A percentile compares a stretch with the other conserved stretches of the same genome.
These are phyloP conservation scores for Boletus subparvulus DNA, from an alignment of 768 basidiomycete genomes.

Conservation along the genomic window DNA sequence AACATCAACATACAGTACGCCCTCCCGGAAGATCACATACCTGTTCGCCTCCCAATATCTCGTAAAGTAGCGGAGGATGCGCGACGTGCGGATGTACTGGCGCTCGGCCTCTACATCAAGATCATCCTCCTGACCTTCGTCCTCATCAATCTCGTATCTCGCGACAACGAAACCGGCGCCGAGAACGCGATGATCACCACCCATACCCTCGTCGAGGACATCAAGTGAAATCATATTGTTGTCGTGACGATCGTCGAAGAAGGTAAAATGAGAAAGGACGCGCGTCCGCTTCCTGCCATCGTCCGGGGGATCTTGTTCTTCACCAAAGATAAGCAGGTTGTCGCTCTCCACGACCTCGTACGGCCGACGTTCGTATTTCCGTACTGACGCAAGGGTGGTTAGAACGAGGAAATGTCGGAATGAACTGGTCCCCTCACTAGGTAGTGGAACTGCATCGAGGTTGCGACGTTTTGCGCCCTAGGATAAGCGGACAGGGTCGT, in stretches of 20 bases:
- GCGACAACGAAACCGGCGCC: slow-evolving; percentile 57
- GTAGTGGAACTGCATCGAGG: slow-evolving; percentile 16
- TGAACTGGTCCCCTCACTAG: slow-evolving; percentile 11
- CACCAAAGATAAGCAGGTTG: slow-evolving; percentile 40
- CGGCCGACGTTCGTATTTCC: slow-evolving; percentile 36
- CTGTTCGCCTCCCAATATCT: slow-evolving; percentile 50
- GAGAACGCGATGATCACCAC: slow-evolving; percentile 42
- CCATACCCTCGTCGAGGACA: slow-evolving; percentile 46
- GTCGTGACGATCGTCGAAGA: slow-evolving; percentile 54
- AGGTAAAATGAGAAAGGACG: slow-evolving; percentile 52
- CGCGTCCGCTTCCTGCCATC: slow-evolving; percentile 54
- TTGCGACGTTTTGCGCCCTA: slow-evolving; percentile 31
- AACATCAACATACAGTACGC: not conserved
- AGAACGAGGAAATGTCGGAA: not conserved
- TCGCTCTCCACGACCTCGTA: slow-evolving; percentile 38
- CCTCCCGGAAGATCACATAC: slow-evolving; percentile 40
- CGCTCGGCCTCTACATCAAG: slow-evolving; percentile 32
- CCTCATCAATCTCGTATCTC: slow-evolving; percentile 53
- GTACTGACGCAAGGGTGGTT: slow-evolving; percentile 29
- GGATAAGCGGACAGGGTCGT: not conserved
- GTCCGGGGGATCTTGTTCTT: slow-evolving; percentile 37
- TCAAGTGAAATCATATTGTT: slow-evolving; percentile 50
- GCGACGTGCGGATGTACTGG: slow-evolving; percentile 46
- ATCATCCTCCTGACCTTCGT: slow-evolving; percentile 60
- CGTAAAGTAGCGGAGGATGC: slow-evolving; percentile 48